A percentile compares a stretch with the other conserved stretches of the same genome.
phyloP scores from a whole-genome alignment of 306 rosid genomes.

The Luffa acutangula region DNA sequence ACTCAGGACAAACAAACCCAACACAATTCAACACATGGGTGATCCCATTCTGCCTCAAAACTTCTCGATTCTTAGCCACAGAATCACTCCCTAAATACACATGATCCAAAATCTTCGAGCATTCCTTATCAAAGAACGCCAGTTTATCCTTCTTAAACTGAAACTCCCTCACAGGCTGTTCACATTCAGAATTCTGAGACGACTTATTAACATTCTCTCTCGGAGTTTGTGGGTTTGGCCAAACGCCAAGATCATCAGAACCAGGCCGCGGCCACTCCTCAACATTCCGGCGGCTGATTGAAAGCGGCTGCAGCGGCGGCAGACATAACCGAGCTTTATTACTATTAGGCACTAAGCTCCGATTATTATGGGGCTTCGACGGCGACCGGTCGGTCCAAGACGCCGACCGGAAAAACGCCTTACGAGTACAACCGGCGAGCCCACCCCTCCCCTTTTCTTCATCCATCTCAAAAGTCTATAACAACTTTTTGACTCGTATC shows the following conservation, averaged over 20 bases:
- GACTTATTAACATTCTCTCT: constrained; percentile 29
- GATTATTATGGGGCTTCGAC: constrained; percentile 25
- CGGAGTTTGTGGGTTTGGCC: constrained; percentile 81
- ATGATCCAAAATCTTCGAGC: constrained; percentile 81
- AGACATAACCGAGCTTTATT: constrained; percentile 47
- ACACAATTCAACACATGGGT: constrained; percentile 90
- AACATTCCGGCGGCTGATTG: constrained; percentile 37
- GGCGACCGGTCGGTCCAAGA: constrained; percentile 84
- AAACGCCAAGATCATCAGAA: constrained; percentile 82
- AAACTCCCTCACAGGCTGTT: constrained; percentile 42
- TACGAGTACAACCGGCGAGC: constrained; percentile 25
- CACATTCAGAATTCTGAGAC: constrained; percentile 20
- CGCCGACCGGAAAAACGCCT: constrained; percentile 48
- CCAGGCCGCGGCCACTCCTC: constrained; percentile 87
- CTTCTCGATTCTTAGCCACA: constrained; percentile 79
- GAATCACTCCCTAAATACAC: constrained; percentile 85
- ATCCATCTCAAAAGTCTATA: constrained; percentile 31
- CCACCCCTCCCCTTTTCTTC: constrained; percentile 17
- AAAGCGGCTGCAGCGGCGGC: constrained; percentile 80
- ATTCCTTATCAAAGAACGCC: constrained; percentile 74
- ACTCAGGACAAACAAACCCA: constrained; percentile 92
- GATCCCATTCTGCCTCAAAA: constrained; percentile 58
- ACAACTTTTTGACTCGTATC: constrained; percentile 14
- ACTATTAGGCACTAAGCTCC: constrained; percentile 29
- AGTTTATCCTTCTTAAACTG: constrained; percentile 63